Base-by-base conservation (phyloP, 2,329 filamentous ascomycete species). In the Eurotiales sp. region DNA sequence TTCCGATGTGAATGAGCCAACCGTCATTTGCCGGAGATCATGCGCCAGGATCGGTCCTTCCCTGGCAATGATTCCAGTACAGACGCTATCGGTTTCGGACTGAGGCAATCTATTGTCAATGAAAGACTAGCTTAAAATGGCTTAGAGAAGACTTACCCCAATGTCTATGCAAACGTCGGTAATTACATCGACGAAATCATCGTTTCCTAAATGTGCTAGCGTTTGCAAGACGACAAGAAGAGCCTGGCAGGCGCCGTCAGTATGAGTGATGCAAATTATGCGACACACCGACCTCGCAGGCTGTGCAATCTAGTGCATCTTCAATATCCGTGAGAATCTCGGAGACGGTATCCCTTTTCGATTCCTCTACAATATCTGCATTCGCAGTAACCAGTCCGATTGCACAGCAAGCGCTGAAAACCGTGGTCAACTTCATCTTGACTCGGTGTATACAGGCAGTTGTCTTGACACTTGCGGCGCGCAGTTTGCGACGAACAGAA, bases 1-100 rank as follows among this genome's bases (percentile, higher is more conserved):
- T 25, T 76, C 62, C 17, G 79, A 74, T 0, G 77, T 77, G 51
- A 71, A 72, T 8, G 78, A 80, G 1, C 72, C 72, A 17, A 81
- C 61, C 5, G 59, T 63, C 56, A 82, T 72, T 10, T 73, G 65
- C 32, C 76, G 70, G 10, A 83, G 61, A 8, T 70, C 71, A 34
- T 75, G 69, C 27, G 79, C 77, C 23, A 82, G 63, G 47, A 81
- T 76, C 2, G 79, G 78, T 0, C 77, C 79, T 60, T 83, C 78
- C 1, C 72, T 70, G 4, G 66, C 68, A 23, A 82, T 71, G 8
- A 76, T 66, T 4, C 80, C 81, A 2, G 72, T 66, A 51, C 81
- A 83, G 22, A 83, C 80, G 60, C 83, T 80, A 25, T 66, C 60
- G 49, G 82, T 79, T 58, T 79, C 72, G 32, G 71, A 64, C 73